Base-by-base conservation (phyloP, 257 asterid species). In the Penstemon newberryi region DNA sequence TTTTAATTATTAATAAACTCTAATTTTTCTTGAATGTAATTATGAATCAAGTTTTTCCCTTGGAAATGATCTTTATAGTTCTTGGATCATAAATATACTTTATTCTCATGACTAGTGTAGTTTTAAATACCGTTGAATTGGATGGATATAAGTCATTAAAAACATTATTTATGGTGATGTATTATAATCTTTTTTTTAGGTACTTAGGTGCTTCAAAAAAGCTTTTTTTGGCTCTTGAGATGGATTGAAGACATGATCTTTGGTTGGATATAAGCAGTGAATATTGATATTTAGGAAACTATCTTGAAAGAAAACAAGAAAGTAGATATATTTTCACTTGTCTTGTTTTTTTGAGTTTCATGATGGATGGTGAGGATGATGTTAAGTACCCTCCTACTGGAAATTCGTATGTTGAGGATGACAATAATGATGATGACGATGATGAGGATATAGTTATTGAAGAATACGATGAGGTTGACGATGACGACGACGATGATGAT, bases 401-500 rank as follows among this genome's bases (percentile, higher is more conserved):
- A 25, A 70, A 63, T 53, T 47, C 49, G 5, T 73, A 41, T 67
- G 69, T 47, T 7, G 86, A 73, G 8, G 15, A 71, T 53, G 66
- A 64, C 1, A 5, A n/a, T 55, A 51, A 63, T 5, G 66, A 52
- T 8, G 76, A 75, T 53, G 69, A 72, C 5, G 78, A 73, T 1
- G 80, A 72, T n/a, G 80, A 77, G 0, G 84, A 55, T 9, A 51
- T 39, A 15, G 68, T 18, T 8, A 82, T 60, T 4, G 87, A 71
- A 6, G 77, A 53, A 0, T 25, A 25, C 33, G 33, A 25, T 25
- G 33, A 25, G 33, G 80, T 62, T 10, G 81, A 68, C 3, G 76
- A 73, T 52, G 88, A 79, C 0, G 79, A 70, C 5, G 82, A 80
- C 33, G 89, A 81, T 6, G 90, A 85, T 4, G 80, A 78, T 3